Percentiles rank a stretch among this genome's conserved stretches.
Conservation (phyloP, 2,329 filamentous ascomycete genomes). For the Mycocentrospora acerina region DNA sequence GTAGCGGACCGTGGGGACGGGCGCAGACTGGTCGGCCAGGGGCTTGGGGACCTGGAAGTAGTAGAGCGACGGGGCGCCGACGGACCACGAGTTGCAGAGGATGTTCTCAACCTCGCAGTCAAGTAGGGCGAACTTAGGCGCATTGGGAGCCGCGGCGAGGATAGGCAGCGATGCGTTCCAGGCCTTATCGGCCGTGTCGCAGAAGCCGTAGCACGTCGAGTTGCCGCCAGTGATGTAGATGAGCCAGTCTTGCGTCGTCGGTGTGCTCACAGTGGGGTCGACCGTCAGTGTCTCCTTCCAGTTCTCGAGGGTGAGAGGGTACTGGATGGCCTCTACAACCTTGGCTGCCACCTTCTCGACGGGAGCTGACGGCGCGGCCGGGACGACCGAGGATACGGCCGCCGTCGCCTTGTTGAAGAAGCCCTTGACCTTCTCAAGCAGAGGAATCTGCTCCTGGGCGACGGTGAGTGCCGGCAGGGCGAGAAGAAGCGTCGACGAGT, state of each 20-base stretch:
- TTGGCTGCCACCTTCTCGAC: slow-evolving; percentile 54
- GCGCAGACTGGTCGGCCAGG: slow-evolving; percentile 63
- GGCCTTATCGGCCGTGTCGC: slow-evolving; percentile 63
- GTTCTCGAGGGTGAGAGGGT: slow-evolving; percentile 66
- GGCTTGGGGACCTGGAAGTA: slow-evolving; percentile 62
- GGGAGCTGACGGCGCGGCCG: slow-evolving; percentile 36
- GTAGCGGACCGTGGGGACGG: slow-evolving; percentile 64
- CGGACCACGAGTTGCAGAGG: slow-evolving; percentile 74
- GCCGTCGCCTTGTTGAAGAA: slow-evolving; percentile 58
- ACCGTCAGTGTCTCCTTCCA: slow-evolving; percentile 70
- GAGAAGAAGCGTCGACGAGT: slow-evolving; percentile 54
- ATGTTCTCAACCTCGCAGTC: slow-evolving; percentile 75
- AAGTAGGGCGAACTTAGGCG: slow-evolving; percentile 68
- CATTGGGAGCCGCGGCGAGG: slow-evolving; percentile 61
- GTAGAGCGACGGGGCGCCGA: slow-evolving; percentile 65
- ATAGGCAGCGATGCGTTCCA: slow-evolving; percentile 62
- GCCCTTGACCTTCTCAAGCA: slow-evolving; percentile 62
- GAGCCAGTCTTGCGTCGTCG: slow-evolving; percentile 73
- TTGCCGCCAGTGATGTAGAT: slow-evolving; percentile 73
- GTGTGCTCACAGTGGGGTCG: slow-evolving; percentile 56
- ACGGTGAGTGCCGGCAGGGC: slow-evolving; percentile 53
- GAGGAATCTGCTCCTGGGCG: slow-evolving; percentile 60
- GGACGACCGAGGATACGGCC: slow-evolving; percentile 56
- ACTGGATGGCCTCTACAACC: slow-evolving; percentile 54
- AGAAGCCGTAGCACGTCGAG: slow-evolving; percentile 75